A percentile compares a stretch with the other conserved stretches of the same genome.
These are phyloP conservation scores for Tephrocybe sp. DNA, from an alignment of 768 basidiomycete species.

Conservation along the genomic window DNA sequence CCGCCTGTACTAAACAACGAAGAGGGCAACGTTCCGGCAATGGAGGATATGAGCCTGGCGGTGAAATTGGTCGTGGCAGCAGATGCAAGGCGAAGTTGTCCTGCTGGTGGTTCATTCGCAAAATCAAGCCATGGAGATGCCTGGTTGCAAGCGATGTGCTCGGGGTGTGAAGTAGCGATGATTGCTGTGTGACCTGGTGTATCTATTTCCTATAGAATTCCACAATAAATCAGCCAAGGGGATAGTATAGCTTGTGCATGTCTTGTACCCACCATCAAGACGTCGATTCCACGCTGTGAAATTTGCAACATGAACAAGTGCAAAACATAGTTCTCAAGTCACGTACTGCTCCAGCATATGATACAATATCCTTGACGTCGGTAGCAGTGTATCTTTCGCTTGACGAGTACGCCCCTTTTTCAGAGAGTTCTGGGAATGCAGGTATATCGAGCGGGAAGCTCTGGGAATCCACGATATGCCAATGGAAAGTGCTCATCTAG, in stretches of 20 bases:
- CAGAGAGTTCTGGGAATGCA: slow-evolving; percentile 58
- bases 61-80: slow-evolving; percentile 60
- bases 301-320: neutral
- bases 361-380: slow-evolving; percentile 57
- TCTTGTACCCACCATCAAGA: slow-evolving; percentile 46
- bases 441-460: slow-evolving; percentile 69
- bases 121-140: slow-evolving; percentile 57
- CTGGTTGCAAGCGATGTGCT: slow-evolving; percentile 65
- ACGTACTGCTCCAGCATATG: slow-evolving; percentile 65
- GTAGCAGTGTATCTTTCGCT: slow-evolving; percentile 47
- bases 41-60: slow-evolving; percentile 45
- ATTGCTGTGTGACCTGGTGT: slow-evolving; percentile 78
- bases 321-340: slow-evolving; percentile 14
- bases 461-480: slow-evolving; percentile 81
- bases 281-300: slow-evolving; percentile 65
- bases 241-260: neutral
- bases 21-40: slow-evolving; percentile 52
- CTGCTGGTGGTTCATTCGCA: slow-evolving; percentile 76
- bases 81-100: slow-evolving; percentile 75
- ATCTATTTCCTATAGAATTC: slow-evolving; percentile 64
- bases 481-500: slow-evolving; percentile 72
- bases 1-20: slow-evolving; percentile 78
- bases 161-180: slow-evolving; percentile 65
- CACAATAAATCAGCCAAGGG: slow-evolving; percentile 30
- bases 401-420: slow-evolving; percentile 65